phyloP scores from a whole-genome alignment of 2,329 filamentous ascomycete genomes.

The Cytospora mali region DNA sequence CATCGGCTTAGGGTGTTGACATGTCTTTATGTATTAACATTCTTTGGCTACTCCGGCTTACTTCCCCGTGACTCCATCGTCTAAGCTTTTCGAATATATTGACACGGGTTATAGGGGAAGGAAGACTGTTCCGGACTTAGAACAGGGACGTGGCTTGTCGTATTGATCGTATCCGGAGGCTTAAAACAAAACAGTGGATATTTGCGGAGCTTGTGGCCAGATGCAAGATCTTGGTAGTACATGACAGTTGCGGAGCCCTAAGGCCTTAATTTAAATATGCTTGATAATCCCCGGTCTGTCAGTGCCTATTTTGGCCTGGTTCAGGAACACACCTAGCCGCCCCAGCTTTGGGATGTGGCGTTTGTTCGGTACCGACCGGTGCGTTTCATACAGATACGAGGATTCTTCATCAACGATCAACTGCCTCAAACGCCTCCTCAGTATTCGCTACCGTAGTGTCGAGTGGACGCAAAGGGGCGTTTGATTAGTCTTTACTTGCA shows the following conservation, averaged over 20 bases:
- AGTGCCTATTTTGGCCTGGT: neutral
- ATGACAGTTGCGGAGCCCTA: neutral
- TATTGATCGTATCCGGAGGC: neutral
- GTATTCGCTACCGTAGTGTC: no score
- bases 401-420: no score
- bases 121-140: neutral
- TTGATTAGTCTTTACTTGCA: no score
- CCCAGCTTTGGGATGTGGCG: no score
- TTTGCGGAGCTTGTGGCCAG: neutral
- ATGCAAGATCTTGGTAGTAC: neutral
- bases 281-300: neutral
- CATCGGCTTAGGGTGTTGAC: no score
- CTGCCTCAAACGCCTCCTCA: no score
- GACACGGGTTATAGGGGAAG: neutral
- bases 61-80: neutral
- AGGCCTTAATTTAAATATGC: conserved; percentile 10
- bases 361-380: no score
- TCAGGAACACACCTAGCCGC: neutral
- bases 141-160: neutral
- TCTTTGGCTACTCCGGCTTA: neutral
- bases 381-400: no score
- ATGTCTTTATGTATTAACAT: neutral
- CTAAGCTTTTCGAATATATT: neutral
- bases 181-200: neutral
- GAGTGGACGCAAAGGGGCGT: no score